Evolutionary conservation across 441 rosid genomes (phyloP), one percentile per base, ranked within the genome.

Genomic region (Pelargonium myrrhifolium): DNA sequence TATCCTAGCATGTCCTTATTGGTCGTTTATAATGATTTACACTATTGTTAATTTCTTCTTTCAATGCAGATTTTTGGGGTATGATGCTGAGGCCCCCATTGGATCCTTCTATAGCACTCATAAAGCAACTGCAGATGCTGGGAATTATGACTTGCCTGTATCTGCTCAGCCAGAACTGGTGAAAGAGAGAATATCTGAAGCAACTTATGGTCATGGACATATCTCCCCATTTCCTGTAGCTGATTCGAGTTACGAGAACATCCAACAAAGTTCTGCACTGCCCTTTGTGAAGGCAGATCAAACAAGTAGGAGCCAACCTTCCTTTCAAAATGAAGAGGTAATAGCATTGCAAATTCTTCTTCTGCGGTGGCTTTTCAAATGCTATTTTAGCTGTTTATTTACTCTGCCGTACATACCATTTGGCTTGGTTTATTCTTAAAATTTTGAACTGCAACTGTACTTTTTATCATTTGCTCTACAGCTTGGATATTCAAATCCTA

Each of bases 241-340:
- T 49, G 75, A 74, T 70, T 72, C 78, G 12, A 68, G 61, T 62
- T 64, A 65, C 51, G 71, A 66, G 71, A 72, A 75, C 60, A 60
- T 62, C 43, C 74, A 64, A 51, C 24, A 10, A 22, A 68, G 56
- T 77, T 64, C 70, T 40, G 47, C 76, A 53, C 62, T 18, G 21
- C 24, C 80, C 43, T 64, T 45, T 70, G 51, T 17, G 62, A 70
- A 58, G n/a, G 14, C 60, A 65, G 40, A 62, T 28, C 79, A 67
- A 62, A 64, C 67, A 10, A 69, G 72, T 24, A 65, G 66, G 71
- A 74, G 72, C 76, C 65, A 72, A 74, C 68, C 77, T 68, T 49
- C 70, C 60, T 69, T 68, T 45, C 71, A 43, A 0, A 68, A 61
- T 74, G 82, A 80, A 72, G 28, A 58, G 88, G 86, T 82, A 76